phyloP scores from a whole-genome alignment of 768 basidiomycete species.

The Collybiopsis luxurians region DNA sequence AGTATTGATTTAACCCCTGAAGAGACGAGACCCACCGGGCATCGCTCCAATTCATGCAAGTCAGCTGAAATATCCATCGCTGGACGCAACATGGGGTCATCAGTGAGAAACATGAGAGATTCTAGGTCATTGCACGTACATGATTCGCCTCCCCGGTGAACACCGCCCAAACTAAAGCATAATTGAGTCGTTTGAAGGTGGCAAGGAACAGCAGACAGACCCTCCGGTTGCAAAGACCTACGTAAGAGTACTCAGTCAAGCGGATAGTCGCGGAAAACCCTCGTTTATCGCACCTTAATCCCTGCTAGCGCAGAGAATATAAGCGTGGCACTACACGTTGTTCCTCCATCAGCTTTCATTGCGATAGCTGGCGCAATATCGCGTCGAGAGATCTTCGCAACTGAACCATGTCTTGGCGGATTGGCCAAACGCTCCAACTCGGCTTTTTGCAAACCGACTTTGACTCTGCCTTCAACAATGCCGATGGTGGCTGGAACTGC shows the following conservation, averaged over 20 bases:
- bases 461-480: slow-evolving; percentile 76
- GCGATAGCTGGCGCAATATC: slow-evolving; percentile 80
- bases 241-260: slow-evolving; percentile 3
- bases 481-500: slow-evolving; percentile 92
- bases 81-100: slow-evolving; percentile 24
- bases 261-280: background rate
- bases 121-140: slow-evolving; percentile 34
- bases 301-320: slow-evolving; percentile 78
- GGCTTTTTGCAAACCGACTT: slow-evolving; percentile 69
- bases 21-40: slow-evolving; percentile 89
- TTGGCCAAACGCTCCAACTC: slow-evolving; percentile 73
- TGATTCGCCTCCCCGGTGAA: slow-evolving; percentile 73
- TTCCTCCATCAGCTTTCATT: slow-evolving; percentile 71
- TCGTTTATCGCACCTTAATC: slow-evolving; percentile 59
- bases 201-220: slow-evolving; percentile 34
- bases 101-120: background rate
- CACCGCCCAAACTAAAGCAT: slow-evolving; percentile 67
- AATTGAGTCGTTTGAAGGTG: slow-evolving; percentile 8
- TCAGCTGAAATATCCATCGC: slow-evolving; percentile 97
- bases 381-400: slow-evolving; percentile 71
- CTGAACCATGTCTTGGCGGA: slow-evolving; percentile 32
- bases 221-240: slow-evolving; percentile 93
- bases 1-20: slow-evolving; percentile 94
- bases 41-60: slow-evolving; percentile 82
- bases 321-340: slow-evolving; percentile 72